Conservation (phyloP, 106 monocot species). For the Ottelia alismoides region DNA sequence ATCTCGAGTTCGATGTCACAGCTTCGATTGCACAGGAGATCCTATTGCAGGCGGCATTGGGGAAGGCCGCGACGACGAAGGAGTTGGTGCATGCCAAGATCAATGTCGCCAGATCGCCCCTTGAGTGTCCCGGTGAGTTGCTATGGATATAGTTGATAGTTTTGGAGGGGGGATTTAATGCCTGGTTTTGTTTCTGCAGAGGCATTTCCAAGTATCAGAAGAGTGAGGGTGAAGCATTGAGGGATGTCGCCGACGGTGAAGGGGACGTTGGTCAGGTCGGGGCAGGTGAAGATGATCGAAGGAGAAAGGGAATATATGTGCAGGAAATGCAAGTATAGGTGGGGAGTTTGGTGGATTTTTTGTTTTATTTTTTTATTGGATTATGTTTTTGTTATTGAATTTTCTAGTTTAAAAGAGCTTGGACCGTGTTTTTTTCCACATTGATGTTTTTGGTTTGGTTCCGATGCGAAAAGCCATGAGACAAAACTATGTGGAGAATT, state of each 20-base stretch:
- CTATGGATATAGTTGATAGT: background rate
- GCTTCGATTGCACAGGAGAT: constrained; percentile 26
- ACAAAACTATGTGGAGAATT: too few relatives aligned
- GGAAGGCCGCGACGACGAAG: constrained; percentile 21
- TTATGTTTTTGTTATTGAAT: too few relatives aligned
- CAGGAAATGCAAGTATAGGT: constrained; percentile 77
- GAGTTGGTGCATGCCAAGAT: constrained; percentile 72
- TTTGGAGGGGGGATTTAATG: background rate
- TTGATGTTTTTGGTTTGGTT: too few relatives aligned
- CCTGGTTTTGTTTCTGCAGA: constrained; percentile 26
- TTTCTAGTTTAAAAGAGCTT: too few relatives aligned
- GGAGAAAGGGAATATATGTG: constrained; percentile 78
- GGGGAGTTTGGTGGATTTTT: too few relatives aligned
- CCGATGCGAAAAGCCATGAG: too few relatives aligned
- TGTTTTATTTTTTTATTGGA: too few relatives aligned
- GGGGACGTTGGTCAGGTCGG: constrained; percentile 84
- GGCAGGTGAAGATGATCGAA: constrained; percentile 90
- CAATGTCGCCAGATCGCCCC: constrained; percentile 60
- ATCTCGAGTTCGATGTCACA: too few relatives aligned
- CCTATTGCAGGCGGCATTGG: constrained; percentile 31
- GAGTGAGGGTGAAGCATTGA: constrained; percentile 73
- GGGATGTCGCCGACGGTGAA: constrained; percentile 74
- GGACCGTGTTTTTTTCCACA: too few relatives aligned
- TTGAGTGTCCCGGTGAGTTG: constrained; percentile 74
- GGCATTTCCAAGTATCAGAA: constrained; percentile 78